phyloP scores from a whole-genome alignment of 768 basidiomycete genomes.

The Trametopsis cervina region DNA sequence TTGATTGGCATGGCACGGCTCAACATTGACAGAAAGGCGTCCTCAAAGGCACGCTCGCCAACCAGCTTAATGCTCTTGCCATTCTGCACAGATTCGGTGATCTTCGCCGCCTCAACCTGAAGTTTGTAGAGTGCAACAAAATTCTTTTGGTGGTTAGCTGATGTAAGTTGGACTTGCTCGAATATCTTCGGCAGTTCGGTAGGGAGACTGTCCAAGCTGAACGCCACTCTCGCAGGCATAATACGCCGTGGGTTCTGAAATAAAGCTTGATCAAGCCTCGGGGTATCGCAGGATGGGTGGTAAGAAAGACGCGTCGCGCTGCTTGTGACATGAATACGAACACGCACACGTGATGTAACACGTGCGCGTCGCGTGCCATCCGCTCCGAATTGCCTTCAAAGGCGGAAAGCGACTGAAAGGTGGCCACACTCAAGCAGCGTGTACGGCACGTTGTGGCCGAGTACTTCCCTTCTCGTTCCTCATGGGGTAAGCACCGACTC shows the following conservation, averaged over 20 bases:
- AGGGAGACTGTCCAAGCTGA: conserved; percentile 23
- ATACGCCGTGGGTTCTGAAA: too few species aligned
- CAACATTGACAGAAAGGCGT: conserved; percentile 53
- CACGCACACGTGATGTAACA: conserved; percentile 7
- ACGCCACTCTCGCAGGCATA: conserved; percentile 24
- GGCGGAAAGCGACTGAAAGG: not conserved
- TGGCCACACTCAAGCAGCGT: conserved; percentile 3
- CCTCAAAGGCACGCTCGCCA: conserved; percentile 76
- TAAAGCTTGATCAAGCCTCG: too few species aligned
- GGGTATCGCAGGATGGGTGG: too few species aligned
- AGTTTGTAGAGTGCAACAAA: conserved; percentile 75
- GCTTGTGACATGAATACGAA: not conserved
- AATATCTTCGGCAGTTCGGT: conserved; percentile 57
- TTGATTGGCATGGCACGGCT: conserved; percentile 61
- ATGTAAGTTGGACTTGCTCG: conserved; percentile 66
- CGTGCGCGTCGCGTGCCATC: conserved; percentile 1
- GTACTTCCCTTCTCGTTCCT: conserved; percentile 5
- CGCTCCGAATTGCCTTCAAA: not conserved
- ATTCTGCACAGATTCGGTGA: conserved; percentile 42
- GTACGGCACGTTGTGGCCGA: conserved; percentile 2
- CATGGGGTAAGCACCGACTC: conserved; percentile 3
- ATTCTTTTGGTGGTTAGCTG: conserved; percentile 88
- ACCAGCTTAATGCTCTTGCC: conserved; percentile 47
- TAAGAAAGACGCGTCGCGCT: not conserved
- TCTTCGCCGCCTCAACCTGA: conserved; percentile 54